phyloP scores from a whole-genome alignment of 176 grass and related monocot species.

The Olyra latifolia region DNA sequence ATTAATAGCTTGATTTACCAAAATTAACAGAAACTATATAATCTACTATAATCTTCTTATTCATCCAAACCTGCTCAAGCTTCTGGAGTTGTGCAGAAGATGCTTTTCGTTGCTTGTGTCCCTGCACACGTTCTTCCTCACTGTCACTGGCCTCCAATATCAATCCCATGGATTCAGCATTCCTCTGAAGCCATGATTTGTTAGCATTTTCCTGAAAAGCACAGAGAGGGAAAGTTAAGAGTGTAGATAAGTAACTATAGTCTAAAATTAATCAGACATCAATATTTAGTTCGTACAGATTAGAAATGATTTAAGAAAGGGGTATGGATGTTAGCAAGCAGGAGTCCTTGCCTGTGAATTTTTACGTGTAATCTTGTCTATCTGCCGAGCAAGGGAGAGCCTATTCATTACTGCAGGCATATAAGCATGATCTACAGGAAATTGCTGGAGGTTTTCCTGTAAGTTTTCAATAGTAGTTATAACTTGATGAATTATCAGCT shows the following conservation, averaged over 20 bases:
- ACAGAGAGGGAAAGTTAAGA: constrained; percentile 25
- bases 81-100: constrained; percentile 65
- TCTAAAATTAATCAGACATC: neutral
- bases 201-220: constrained; percentile 78
- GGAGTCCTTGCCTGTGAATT: constrained; percentile 56
- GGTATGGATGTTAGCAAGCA: constrained; percentile 15
- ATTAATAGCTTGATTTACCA: neutral
- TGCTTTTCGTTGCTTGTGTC: constrained; percentile 57
- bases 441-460: constrained; percentile 88
- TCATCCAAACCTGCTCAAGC: constrained; percentile 66
- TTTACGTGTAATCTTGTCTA: constrained; percentile 74
- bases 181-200: constrained; percentile 77
- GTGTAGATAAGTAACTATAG: neutral
- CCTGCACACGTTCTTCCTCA: constrained; percentile 66
- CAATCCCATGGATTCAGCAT: constrained; percentile 81
- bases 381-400: constrained; percentile 74
- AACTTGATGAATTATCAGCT: neutral
- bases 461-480: constrained; percentile 29
- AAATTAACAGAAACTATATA: constrained; percentile 15
- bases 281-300: neutral
- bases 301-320: constrained; percentile 20
- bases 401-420: constrained; percentile 76
- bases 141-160: constrained; percentile 65
- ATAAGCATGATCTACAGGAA: constrained; percentile 78
- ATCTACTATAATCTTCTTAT: constrained; percentile 23